Conservation (phyloP, 2,329 filamentous ascomycete genomes). For the Ascochyta lentis region DNA sequence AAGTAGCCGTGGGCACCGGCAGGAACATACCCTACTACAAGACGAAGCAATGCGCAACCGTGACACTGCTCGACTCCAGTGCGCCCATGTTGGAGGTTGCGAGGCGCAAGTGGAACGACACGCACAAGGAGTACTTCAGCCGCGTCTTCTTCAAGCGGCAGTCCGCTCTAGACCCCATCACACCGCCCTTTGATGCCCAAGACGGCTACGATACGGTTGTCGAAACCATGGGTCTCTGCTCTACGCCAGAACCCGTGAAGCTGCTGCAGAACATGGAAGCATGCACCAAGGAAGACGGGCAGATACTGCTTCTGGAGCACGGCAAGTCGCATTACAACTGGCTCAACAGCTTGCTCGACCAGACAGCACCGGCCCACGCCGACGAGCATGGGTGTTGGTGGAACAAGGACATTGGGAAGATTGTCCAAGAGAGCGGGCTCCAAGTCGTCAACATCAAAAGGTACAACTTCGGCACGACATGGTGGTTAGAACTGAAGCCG, state of each 20-base stretch:
- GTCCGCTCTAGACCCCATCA: slow-evolving; percentile 53
- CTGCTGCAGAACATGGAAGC: slow-evolving; percentile 55
- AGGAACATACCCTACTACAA: slow-evolving; percentile 57
- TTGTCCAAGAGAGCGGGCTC: slow-evolving; percentile 56
- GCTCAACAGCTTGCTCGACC: slow-evolving; percentile 57
- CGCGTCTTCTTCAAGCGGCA: slow-evolving; percentile 53
- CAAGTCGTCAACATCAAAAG: slow-evolving; percentile 55
- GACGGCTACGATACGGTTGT: slow-evolving; percentile 58
- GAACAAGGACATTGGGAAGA: slow-evolving; percentile 59
- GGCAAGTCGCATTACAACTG: slow-evolving; percentile 57
- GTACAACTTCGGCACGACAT: slow-evolving; percentile 58
- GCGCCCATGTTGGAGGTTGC: slow-evolving; percentile 57
- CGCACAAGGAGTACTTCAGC: slow-evolving; percentile 48
- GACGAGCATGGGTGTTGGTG: slow-evolving; percentile 60
- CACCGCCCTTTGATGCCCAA: slow-evolving; percentile 49
- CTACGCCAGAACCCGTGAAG: slow-evolving; percentile 53
- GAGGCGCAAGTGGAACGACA: slow-evolving; percentile 56
- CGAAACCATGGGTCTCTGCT: slow-evolving; percentile 61
- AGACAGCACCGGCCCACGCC: slow-evolving; percentile 55
- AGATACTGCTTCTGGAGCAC: slow-evolving; percentile 58
- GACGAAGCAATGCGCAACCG: slow-evolving; percentile 49
- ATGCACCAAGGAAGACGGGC: slow-evolving; percentile 51
- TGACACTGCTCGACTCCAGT: slow-evolving; percentile 58
- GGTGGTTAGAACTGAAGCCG: slow-evolving; percentile 57
- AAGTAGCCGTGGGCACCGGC: slow-evolving; percentile 58